These are phyloP conservation scores for Tetrahymena borealis DNA, from an alignment of 73 alveolate genomes.

Conservation along the genomic window DNA sequence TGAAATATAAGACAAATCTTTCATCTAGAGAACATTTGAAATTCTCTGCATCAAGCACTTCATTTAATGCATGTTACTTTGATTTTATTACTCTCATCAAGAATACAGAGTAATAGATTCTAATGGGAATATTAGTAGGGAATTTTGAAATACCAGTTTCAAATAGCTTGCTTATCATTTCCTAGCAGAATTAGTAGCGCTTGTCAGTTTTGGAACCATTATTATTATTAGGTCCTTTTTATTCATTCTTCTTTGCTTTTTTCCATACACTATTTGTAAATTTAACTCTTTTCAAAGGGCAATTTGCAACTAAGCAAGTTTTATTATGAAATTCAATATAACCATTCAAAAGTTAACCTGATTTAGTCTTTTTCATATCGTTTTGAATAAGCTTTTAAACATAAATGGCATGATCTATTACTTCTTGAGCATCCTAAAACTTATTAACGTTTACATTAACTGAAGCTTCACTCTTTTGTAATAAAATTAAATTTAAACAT, in stretches of 20 bases:
- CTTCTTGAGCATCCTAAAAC: conserved; percentile 14
- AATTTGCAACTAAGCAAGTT: conserved; percentile 25
- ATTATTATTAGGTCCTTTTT: background rate
- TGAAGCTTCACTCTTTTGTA: conserved; percentile 7
- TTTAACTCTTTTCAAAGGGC: conserved; percentile 39
- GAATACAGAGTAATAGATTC: conserved; percentile 34
- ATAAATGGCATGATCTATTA: conserved; percentile 34
- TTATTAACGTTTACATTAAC: conserved; percentile 36
- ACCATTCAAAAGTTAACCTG: conserved; percentile 29
- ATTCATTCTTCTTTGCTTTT: conserved; percentile 28
- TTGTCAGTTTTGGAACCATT: conserved; percentile 27
- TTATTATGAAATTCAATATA: conserved; percentile 38
- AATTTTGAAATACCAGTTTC: conserved; percentile 26
- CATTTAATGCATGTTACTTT: conserved; percentile 34
- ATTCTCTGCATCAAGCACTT: conserved; percentile 10
- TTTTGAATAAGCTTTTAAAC: conserved; percentile 17
- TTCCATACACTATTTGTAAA: conserved; percentile 20
- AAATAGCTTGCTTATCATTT: conserved; percentile 18
- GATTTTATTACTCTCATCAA: conserved; percentile 23
- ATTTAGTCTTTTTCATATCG: conserved; percentile 25
- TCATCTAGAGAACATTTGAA: conserved; percentile 14
- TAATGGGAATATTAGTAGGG: conserved; percentile 25
- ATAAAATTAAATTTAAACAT: background rate
- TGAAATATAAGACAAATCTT: conserved; percentile 10
- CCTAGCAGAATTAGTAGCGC: conserved; percentile 17